Conservation (phyloP, 2,329 filamentous ascomycete species). For the Neonectria coccinea region DNA sequence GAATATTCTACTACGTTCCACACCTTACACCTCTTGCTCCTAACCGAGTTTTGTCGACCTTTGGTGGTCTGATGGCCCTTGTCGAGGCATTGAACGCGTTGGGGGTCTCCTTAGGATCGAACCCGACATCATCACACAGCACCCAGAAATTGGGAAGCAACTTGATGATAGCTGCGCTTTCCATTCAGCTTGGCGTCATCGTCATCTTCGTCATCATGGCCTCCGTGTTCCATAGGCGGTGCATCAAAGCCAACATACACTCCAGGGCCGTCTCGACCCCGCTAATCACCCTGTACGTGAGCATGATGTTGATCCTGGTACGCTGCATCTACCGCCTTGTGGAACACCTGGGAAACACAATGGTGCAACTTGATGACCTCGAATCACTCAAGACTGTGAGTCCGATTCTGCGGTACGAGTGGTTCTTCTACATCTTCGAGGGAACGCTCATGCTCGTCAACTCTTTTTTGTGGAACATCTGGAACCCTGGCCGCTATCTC, state of each 20-base stretch:
- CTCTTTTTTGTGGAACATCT: conserved; percentile 59
- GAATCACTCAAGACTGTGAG: conserved; percentile 43
- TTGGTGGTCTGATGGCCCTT: conserved; percentile 56
- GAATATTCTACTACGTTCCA: conserved; percentile 66
- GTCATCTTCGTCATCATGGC: conserved; percentile 61
- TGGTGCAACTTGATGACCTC: conserved; percentile 7
- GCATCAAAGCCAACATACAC: conserved; percentile 47
- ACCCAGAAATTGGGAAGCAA: conserved; percentile 44
- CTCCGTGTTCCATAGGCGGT: conserved; percentile 58
- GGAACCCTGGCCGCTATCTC: conserved; percentile 62
- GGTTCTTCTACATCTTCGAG: conserved; percentile 69
- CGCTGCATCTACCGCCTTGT: conserved; percentile 68
- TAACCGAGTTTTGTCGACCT: conserved; percentile 55
- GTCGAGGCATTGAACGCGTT: conserved; percentile 58
- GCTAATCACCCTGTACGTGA: conserved; percentile 60
- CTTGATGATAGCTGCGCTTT: conserved; percentile 61
- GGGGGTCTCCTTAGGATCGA: conserved; percentile 37
- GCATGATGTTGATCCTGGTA: conserved; percentile 58
- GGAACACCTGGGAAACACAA: conserved; percentile 64
- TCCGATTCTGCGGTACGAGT: conserved; percentile 64
- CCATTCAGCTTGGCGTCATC: conserved; percentile 65
- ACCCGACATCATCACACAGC: background rate
- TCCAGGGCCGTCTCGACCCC: conserved; percentile 47
- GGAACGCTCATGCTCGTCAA: conserved; percentile 63
- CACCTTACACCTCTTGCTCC: conserved; percentile 64